Evolutionary conservation across 2,329 filamentous ascomycete species (phyloP).

Genomic region (Endocalyx cinctus): DNA sequence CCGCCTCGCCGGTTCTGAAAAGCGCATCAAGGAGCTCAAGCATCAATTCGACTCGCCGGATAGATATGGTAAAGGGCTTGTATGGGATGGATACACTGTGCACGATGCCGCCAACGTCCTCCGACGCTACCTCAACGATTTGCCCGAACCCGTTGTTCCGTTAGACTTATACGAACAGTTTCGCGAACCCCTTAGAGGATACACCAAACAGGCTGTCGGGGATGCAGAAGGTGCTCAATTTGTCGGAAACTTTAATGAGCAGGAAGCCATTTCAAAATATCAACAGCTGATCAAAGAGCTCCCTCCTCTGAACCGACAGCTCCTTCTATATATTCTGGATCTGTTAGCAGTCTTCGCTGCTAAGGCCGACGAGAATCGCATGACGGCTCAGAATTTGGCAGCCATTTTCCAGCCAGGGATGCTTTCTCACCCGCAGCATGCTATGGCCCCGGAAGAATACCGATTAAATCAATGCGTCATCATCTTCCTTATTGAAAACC

Average conservation of each 20-base stretch:
- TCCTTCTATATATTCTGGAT: slow-evolving; percentile 93
- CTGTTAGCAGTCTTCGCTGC: slow-evolving; percentile 94
- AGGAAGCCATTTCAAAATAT: slow-evolving; percentile 74
- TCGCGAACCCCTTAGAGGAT: slow-evolving; percentile 70
- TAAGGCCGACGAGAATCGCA: slow-evolving; percentile 93
- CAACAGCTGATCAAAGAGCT: slow-evolving; percentile 89
- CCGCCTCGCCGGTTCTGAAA: slow-evolving; percentile 90
- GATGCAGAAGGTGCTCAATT: slow-evolving; percentile 66
- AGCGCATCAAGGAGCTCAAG: slow-evolving; percentile 96
- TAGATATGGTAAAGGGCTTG: slow-evolving; percentile 90
- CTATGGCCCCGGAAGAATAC: slow-evolving; percentile 94
- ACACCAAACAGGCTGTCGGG: slow-evolving; percentile 68
- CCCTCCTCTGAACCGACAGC: slow-evolving; percentile 85
- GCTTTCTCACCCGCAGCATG: slow-evolving; percentile 87
- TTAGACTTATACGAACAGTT: slow-evolving; percentile 90
- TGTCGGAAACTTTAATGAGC: slow-evolving; percentile 68
- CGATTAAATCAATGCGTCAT: slow-evolving; percentile 93
- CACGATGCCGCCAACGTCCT: slow-evolving; percentile 97
- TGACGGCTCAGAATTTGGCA: slow-evolving; percentile 90
- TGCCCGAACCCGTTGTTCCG: slow-evolving; percentile 94
- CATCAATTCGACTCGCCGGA: slow-evolving; percentile 89
- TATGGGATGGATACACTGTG: slow-evolving; percentile 97
- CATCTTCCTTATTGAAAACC: slow-evolving; percentile 97
- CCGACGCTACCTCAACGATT: slow-evolving; percentile 88
- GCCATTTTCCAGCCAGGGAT: slow-evolving; percentile 98